phyloP scores from a whole-genome alignment of 225 moss, liverwort and hornwort genomes.

The Rhytidiadelphus loreus region DNA sequence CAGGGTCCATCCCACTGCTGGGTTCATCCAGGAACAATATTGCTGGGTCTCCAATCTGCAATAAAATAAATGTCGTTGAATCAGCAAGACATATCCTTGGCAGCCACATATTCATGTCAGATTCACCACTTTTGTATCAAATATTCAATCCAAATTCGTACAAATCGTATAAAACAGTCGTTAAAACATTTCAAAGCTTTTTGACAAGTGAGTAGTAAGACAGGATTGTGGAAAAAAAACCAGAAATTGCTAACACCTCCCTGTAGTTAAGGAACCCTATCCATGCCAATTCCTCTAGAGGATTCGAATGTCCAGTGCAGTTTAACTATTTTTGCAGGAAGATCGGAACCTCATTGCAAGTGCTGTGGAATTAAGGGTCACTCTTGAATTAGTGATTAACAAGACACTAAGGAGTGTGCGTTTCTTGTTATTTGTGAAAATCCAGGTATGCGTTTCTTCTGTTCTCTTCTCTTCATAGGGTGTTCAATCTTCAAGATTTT shows the following conservation, averaged over 20 bases:
- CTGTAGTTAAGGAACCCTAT: neutral
- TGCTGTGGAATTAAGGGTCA: neutral
- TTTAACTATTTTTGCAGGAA: neutral
- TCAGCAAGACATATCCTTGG: neutral
- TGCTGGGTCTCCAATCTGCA: constrained; percentile 87
- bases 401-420: neutral
- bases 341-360: neutral
- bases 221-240: neutral
- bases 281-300: neutral
- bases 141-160: neutral
- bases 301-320: neutral
- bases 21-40: constrained; percentile 87
- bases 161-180: neutral
- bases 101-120: neutral
- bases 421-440: neutral
- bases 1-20: constrained; percentile 94
- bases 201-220: neutral
- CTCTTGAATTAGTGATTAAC: neutral
- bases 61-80: neutral
- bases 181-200: neutral
- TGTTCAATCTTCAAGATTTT: neutral
- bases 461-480: too few relatives aligned
- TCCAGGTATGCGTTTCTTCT: too few relatives aligned
- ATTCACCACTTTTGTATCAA: neutral
- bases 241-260: neutral